A percentile compares a stretch with the other conserved stretches of the same genome.
Evolutionary conservation across 2,329 filamentous ascomycete species (phyloP).

Genomic region (Setomelanomma holmii): DNA sequence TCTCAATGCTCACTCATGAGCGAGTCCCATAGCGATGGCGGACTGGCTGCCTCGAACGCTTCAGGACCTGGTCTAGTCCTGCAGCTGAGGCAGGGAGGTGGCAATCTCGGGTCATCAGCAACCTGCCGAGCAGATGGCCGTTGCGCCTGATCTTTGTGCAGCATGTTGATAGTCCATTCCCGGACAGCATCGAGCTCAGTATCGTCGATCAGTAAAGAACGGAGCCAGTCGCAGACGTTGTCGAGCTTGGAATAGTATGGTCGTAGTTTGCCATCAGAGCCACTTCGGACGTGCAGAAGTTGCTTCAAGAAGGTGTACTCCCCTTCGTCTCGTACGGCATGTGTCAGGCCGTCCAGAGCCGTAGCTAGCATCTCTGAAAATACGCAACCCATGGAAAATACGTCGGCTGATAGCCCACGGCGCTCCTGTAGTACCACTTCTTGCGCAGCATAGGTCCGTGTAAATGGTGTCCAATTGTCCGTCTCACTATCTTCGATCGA

Average conservation of each 20-base stretch:
- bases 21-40: background rate
- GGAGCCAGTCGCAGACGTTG: slow-evolving; percentile 4
- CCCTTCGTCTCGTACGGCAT: too few relatives aligned
- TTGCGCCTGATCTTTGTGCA: slow-evolving; percentile 1
- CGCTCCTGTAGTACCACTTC: slow-evolving; percentile 22
- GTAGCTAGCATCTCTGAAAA: slow-evolving; percentile 25
- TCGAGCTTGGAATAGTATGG: slow-evolving; percentile 7
- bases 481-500: slow-evolving; percentile 23
- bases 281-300: slow-evolving; percentile 2
- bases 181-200: slow-evolving; percentile 7
- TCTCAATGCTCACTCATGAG: too few relatives aligned
- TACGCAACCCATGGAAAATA: slow-evolving; percentile 31
- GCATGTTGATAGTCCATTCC: slow-evolving; percentile 9
- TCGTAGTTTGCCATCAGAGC: slow-evolving; percentile 1
- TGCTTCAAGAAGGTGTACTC: background rate
- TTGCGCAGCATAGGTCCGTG: slow-evolving; percentile 22
- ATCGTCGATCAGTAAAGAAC: background rate
- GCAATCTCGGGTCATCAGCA: slow-evolving; percentile 11
- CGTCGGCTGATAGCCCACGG: slow-evolving; percentile 21
- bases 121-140: slow-evolving; percentile 13
- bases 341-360: too few relatives aligned
- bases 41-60: background rate
- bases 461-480: slow-evolving; percentile 19
- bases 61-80: background rate
- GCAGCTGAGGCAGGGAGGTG: slow-evolving; percentile 16